A percentile compares a stretch with the other conserved stretches of the same genome.
phyloP scores from a whole-genome alignment of 805 yeast genomes.

The Starmerella scarabaei region DNA sequence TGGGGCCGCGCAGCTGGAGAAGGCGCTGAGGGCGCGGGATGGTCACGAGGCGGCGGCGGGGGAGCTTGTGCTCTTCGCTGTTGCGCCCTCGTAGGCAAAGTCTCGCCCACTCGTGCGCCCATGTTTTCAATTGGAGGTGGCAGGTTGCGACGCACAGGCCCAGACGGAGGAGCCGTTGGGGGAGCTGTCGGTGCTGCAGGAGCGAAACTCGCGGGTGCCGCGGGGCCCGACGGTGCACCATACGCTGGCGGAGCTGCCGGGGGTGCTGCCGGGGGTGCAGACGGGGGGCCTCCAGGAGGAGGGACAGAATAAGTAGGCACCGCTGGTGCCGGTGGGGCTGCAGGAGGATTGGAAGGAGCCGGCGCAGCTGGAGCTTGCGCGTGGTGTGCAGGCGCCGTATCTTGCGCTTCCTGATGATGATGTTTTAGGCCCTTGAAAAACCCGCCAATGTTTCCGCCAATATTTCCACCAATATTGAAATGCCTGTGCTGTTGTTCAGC shows the following conservation, averaged over 20 bases:
- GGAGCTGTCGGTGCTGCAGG: conserved; percentile 14
- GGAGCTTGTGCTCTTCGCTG: conserved; percentile 6
- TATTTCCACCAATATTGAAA: background rate
- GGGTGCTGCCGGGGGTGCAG: conserved; percentile 6
- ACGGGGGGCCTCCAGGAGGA: conserved; percentile 5
- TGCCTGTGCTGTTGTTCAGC: background rate
- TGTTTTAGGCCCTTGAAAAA: conserved; percentile 9
- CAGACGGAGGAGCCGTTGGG: conserved; percentile 8
- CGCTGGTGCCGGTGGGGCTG: conserved; percentile 1
- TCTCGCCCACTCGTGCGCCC: conserved; percentile 13
- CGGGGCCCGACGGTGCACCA: too few species aligned
- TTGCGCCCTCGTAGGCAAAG: conserved; percentile 3
- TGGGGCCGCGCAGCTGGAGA: background rate
- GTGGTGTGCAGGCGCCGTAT: background rate
- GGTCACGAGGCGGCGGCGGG: conserved; percentile 7
- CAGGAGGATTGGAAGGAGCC: conserved; percentile 18
- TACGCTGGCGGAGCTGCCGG: conserved; percentile 7
- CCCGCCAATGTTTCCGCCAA: conserved; percentile 12
- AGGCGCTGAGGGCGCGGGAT: conserved; percentile 1
- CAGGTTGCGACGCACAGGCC: conserved; percentile 14
- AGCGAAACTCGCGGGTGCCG: too few species aligned
- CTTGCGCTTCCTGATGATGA: background rate
- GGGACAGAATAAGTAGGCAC: background rate
- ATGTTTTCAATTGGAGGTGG: conserved; percentile 15
- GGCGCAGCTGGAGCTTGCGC: conserved; percentile 8